Percentiles rank a stretch among this genome's conserved stretches.
phyloP scores from a whole-genome alignment of 139 green algal species.

The Nannochloris sp. region DNA sequence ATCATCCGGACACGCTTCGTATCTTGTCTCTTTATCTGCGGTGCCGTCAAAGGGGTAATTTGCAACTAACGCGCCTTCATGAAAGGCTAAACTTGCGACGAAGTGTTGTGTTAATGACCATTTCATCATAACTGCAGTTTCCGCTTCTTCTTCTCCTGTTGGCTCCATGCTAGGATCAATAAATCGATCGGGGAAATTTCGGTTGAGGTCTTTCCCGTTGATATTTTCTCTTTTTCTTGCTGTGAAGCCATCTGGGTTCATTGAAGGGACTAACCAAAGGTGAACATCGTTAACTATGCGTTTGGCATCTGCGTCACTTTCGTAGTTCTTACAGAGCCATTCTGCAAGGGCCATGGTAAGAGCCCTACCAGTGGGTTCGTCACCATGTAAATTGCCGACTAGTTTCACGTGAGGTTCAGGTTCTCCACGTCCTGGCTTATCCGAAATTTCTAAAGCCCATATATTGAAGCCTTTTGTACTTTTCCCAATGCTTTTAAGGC shows the following conservation, averaged over 20 bases:
- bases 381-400: conserved; percentile 79
- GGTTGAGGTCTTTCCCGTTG: conserved; percentile 71
- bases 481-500: conserved; percentile 39
- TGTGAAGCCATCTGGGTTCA: conserved; percentile 89
- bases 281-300: conserved; percentile 52
- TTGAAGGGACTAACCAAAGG: conserved; percentile 61
- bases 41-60: conserved; percentile 83
- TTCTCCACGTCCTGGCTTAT: conserved; percentile 30
- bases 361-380: conserved; percentile 76
- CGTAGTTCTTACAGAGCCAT: conserved; percentile 60
- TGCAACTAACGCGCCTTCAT: conserved; percentile 69
- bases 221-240: conserved; percentile 37
- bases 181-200: conserved; percentile 83
- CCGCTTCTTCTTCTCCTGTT: conserved; percentile 49
- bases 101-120: conserved; percentile 33
- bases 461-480: conserved; percentile 30
- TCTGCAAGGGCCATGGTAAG: conserved; percentile 69
- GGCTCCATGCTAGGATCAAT: conserved; percentile 1
- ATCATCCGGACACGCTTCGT: conserved; percentile 67
- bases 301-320: conserved; percentile 9
- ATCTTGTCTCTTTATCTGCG: conserved; percentile 41
- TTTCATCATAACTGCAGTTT: conserved; percentile 67
- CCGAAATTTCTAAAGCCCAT: conserved; percentile 56
- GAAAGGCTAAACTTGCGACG: not conserved
- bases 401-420: conserved; percentile 59